Base-by-base conservation (phyloP, 169 alveolate genomes). In the Ichthyophthirius multifiliis region DNA sequence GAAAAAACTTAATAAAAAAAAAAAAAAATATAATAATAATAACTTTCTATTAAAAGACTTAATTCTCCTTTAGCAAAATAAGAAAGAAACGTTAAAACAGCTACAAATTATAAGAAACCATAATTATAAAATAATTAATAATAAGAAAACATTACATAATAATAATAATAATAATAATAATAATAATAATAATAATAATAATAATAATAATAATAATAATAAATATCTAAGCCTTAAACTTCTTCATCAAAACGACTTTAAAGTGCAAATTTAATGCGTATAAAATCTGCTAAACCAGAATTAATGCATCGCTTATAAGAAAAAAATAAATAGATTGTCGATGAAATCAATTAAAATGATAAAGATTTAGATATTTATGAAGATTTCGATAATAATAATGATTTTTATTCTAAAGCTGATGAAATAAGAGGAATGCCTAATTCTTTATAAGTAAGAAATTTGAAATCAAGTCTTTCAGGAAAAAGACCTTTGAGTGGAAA, bases 401-500 rank as follows among this genome's bases (percentile, higher is more conserved):
- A 55, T 27, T 55, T 55, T 16, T 55, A 55, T 55, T 27, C 23
- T 55, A 34, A 39, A 27, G 71, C 71, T 10, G 71, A 64, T 37
- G 30, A 67, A 27, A 41, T 39, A 18, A 41, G 41, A 67, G 55
- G 55, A 39, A 39, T 67, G 6, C 23, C 35, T 41, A 32, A 20
- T 16, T 18, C 7, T 10, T 9, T 34, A 23, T 23, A 10, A 4
- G 35, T 18, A 1, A 37, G 20, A 13, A 47, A 62, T 10, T 62
- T 62, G 20, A 37, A 67, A 20, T 67, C 77, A 10, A 37, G 63
- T 16, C 32, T 67, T 1, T 18, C 23, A 41, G 77, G 77, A 9
- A 67, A 79, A 46, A 65, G 85, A 16, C 85, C 85, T 7, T 4
- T 79, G 10, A 62, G 78, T 30, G 75, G 80, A 34, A 79, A 67